phyloP scores from a whole-genome alignment of 306 rosid species.

The Rosa persica region DNA sequence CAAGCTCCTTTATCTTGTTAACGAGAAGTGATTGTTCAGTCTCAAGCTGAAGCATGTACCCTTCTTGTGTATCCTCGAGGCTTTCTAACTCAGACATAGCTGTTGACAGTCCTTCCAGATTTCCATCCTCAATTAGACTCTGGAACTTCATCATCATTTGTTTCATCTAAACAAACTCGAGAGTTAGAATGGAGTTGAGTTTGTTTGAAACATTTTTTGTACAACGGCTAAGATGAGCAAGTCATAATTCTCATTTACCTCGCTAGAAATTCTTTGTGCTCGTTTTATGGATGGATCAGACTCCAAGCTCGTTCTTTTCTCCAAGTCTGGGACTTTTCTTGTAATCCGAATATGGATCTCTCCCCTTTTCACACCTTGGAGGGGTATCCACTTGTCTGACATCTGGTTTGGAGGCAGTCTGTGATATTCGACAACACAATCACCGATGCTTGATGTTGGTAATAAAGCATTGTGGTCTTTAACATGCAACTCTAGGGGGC shows the following conservation, averaged over 20 bases:
- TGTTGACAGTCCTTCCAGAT: slow-evolving; percentile 62
- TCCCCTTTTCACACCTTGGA: slow-evolving; percentile 85
- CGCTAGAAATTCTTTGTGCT: slow-evolving; percentile 66
- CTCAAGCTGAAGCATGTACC: slow-evolving; percentile 68
- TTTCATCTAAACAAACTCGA: slow-evolving; percentile 60
- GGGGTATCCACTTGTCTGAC: slow-evolving; percentile 97
- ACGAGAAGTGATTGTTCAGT: slow-evolving; percentile 86
- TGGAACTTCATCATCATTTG: slow-evolving; percentile 59
- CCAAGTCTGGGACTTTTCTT: slow-evolving; percentile 71
- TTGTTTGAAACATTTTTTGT: not conserved
- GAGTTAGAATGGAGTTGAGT: not conserved
- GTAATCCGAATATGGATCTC: slow-evolving; percentile 87
- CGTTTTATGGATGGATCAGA: slow-evolving; percentile 66
- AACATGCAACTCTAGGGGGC: slow-evolving; percentile 69
- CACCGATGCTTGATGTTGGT: slow-evolving; percentile 77
- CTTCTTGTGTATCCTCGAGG: slow-evolving; percentile 72
- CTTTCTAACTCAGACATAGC: slow-evolving; percentile 67
- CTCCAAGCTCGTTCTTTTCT: slow-evolving; percentile 56
- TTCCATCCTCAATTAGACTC: slow-evolving; percentile 58
- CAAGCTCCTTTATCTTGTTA: slow-evolving; percentile 78
- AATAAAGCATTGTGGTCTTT: slow-evolving; percentile 84
- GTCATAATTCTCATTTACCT: slow-evolving; percentile 46
- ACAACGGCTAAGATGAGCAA: slow-evolving; percentile 16
- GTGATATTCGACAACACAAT: slow-evolving; percentile 86
- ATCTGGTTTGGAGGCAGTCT: slow-evolving; percentile 73